phyloP scores from a whole-genome alignment of 1,284 basidiomycete genomes.

The Pseudozyma pruni region DNA sequence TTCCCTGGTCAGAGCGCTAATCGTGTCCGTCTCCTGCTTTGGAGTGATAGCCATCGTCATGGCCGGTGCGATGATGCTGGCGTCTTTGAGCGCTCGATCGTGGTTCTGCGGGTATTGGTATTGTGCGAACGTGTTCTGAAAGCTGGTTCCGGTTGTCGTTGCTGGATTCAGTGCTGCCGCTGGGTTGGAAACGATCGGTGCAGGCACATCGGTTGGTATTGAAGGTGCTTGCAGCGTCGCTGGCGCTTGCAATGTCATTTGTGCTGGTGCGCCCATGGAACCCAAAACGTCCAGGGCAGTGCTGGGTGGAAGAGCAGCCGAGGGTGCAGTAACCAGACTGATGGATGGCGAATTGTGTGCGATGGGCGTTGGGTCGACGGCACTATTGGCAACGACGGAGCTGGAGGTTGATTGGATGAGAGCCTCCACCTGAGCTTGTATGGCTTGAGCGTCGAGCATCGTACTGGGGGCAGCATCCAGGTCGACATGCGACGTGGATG shows the following conservation, averaged over 20 bases:
- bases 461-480: background rate
- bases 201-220: background rate
- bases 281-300: background rate
- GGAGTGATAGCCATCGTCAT: background rate
- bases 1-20: conserved; percentile 25
- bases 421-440: conserved; percentile 45
- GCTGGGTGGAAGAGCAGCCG: background rate
- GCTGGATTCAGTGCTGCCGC: conserved; percentile 4
- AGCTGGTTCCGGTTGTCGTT: conserved; percentile 12
- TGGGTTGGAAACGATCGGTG: background rate
- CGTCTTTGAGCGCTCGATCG: conserved; percentile 26
- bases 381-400: conserved; percentile 12
- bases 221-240: background rate
- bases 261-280: background rate
- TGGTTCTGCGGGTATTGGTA: conserved; percentile 43
- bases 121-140: conserved; percentile 46
- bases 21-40: background rate
- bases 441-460: conserved; percentile 34
- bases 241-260: background rate
- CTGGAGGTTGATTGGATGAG: conserved; percentile 37
- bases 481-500: conserved; percentile 1
- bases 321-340: background rate
- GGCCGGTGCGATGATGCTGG: conserved; percentile 1
- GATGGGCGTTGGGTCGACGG: background rate
- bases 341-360: background rate